Conservation (phyloP, 176 grass and related monocot species). For the Eleusine coracana region DNA sequence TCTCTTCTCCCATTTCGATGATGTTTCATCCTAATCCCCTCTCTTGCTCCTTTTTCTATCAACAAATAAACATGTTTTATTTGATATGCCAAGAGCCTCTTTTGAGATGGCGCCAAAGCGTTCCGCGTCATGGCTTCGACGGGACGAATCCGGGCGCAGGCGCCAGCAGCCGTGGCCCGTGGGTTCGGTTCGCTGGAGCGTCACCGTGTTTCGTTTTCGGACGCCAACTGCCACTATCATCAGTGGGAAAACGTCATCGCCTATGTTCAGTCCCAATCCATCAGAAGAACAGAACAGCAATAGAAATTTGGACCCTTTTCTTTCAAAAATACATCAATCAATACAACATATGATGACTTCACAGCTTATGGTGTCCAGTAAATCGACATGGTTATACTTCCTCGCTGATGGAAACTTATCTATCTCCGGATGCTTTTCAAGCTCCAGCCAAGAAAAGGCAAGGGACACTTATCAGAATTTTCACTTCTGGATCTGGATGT, state of each 20-base stretch:
- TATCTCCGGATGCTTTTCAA: not conserved
- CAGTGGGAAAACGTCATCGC: constrained; percentile 1
- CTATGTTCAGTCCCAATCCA: constrained; percentile 25
- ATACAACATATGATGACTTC: not conserved
- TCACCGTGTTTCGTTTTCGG: not conserved
- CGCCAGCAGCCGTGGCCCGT: not conserved
- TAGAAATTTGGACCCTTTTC: not conserved
- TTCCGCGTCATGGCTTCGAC: constrained; percentile 2
- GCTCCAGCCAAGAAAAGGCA: not conserved
- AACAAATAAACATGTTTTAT: not conserved
- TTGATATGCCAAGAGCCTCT: not conserved
- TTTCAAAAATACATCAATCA: not conserved
- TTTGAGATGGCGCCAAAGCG: not conserved
- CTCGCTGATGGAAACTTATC: not conserved
- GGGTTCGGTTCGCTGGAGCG: constrained; percentile 14
- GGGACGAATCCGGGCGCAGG: constrained; percentile 23
- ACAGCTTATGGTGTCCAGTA: not conserved
- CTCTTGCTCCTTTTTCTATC: not conserved
- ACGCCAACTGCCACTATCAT: not conserved
- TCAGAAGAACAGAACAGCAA: not conserved
- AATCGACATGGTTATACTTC: not conserved
- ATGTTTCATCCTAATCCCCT: not conserved
- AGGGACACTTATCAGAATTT: too few relatives aligned
- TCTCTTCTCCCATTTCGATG: not conserved
- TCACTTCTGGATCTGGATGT: constrained; percentile 3